phyloP scores from a whole-genome alignment of 2,329 filamentous ascomycete genomes.

The Penicillium sp. region DNA sequence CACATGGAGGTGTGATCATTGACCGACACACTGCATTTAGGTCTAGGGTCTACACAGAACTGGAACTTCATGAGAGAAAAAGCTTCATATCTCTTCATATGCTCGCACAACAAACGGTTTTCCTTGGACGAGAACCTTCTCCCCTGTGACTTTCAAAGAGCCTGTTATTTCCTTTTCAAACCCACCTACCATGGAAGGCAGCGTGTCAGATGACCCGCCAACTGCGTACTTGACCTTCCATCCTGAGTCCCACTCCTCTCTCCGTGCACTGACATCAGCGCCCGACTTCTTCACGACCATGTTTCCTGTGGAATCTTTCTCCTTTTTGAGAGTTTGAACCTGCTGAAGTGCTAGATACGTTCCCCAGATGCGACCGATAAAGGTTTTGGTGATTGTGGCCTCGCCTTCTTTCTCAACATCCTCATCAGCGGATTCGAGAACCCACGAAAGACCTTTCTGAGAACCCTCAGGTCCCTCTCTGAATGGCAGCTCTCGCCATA shows the following conservation, averaged over 20 bases:
- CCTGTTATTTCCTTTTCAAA: slow-evolving; percentile 14
- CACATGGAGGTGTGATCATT: neutral
- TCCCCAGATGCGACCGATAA: slow-evolving; percentile 34
- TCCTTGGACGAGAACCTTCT: slow-evolving; percentile 20
- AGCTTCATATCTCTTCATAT: slow-evolving; percentile 24
- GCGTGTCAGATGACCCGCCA: slow-evolving; percentile 7
- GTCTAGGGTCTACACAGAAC: neutral
- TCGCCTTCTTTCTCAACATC: slow-evolving; percentile 15
- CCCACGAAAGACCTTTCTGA: slow-evolving; percentile 28
- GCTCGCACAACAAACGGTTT: slow-evolving; percentile 27
- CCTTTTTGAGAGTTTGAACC: slow-evolving; percentile 18
- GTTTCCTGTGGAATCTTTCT: slow-evolving; percentile 6
- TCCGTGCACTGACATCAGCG: slow-evolving; percentile 28
- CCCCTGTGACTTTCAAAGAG: slow-evolving; percentile 17
- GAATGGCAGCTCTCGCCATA: slow-evolving; percentile 58
- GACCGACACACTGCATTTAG: too few relatives aligned
- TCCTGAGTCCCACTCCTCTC: slow-evolving; percentile 29
- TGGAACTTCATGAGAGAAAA: neutral
- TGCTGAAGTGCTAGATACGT: slow-evolving; percentile 33
- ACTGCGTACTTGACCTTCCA: slow-evolving; percentile 23
- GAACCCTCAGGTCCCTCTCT: slow-evolving; percentile 29
- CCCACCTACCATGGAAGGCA: slow-evolving; percentile 25
- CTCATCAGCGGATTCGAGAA: slow-evolving; percentile 28
- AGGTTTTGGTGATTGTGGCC: slow-evolving; percentile 27
- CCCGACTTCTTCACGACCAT: slow-evolving; percentile 24